A percentile compares a stretch with the other conserved stretches of the same genome.
Conservation (phyloP, 2,329 filamentous ascomycete species). For the Lachnellula willkommii region DNA sequence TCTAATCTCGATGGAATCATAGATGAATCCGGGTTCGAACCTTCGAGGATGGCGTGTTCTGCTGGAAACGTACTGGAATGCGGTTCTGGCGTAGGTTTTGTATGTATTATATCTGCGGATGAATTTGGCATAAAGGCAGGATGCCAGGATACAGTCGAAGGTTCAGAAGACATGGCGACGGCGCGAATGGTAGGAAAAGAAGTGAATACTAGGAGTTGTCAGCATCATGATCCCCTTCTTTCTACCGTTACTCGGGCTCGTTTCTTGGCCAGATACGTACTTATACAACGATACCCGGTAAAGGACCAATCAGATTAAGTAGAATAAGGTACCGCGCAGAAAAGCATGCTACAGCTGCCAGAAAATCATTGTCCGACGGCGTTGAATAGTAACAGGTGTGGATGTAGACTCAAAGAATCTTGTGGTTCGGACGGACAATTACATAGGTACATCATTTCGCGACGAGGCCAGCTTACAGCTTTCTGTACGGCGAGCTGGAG, state of each 20-base stretch:
- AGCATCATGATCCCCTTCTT: conserved; percentile 11
- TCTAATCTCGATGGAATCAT: background rate
- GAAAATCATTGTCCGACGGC: background rate
- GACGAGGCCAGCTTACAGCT: background rate
- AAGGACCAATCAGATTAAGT: conserved; percentile 24
- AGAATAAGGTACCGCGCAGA: conserved; percentile 4
- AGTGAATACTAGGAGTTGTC: conserved; percentile 25
- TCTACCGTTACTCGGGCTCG: background rate
- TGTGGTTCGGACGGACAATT: background rate
- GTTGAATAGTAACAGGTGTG: background rate
- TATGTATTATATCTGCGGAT: conserved; percentile 19
- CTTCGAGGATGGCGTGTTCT: conserved; percentile 4
- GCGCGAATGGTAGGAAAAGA: conserved; percentile 16
- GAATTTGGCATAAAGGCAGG: conserved; percentile 48
- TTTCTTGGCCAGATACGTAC: conserved; percentile 12
- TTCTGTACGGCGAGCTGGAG: conserved; percentile 9
- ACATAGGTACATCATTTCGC: background rate
- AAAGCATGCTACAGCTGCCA: conserved; percentile 16
- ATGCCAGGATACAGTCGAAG: conserved; percentile 44
- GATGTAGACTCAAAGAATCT: background rate
- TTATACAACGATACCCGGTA: conserved; percentile 26
- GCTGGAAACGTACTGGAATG: conserved; percentile 3
- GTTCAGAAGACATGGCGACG: conserved; percentile 39
- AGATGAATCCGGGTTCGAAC: background rate
- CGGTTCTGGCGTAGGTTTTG: conserved; percentile 7